These are phyloP conservation scores for Zasmidium cellare DNA, from an alignment of 2,329 filamentous ascomycete species.

Conservation along the genomic window DNA sequence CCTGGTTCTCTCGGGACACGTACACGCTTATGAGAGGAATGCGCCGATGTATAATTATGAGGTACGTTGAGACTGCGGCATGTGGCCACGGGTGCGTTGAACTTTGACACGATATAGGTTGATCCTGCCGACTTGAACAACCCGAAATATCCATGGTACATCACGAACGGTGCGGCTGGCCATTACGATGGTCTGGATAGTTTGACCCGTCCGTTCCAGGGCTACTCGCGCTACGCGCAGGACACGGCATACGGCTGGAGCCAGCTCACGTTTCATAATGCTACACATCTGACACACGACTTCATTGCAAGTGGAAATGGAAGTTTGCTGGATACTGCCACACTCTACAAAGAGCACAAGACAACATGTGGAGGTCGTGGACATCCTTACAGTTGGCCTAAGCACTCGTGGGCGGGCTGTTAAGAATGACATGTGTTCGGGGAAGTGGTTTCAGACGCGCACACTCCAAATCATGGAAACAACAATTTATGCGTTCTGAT, in stretches of 20 bases:
- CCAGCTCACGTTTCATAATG: conserved; percentile 42
- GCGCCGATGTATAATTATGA: conserved; percentile 34
- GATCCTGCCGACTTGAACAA: conserved; percentile 51
- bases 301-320: conserved; percentile 36
- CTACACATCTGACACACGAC: conserved; percentile 39
- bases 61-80: no score
- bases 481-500: no score
- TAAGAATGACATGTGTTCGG: no score
- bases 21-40: conserved; percentile 49
- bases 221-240: conserved; percentile 31
- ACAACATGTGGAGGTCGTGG: no score
- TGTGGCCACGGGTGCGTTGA: no score
- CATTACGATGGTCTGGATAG: conserved; percentile 52
- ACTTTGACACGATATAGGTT: no score
- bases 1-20: conserved; percentile 44
- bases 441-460: no score
- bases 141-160: conserved; percentile 50
- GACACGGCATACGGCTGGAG: conserved; percentile 41
- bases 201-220: conserved; percentile 20
- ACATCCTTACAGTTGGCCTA: no score
- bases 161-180: conserved; percentile 54
- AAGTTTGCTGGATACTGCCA: conserved; percentile 34
- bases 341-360: conserved; percentile 30
- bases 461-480: no score
- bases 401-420: no score